Evolutionary conservation across 2,329 filamentous ascomycete species (phyloP).

Genomic region (Tetracladium maxilliforme): DNA sequence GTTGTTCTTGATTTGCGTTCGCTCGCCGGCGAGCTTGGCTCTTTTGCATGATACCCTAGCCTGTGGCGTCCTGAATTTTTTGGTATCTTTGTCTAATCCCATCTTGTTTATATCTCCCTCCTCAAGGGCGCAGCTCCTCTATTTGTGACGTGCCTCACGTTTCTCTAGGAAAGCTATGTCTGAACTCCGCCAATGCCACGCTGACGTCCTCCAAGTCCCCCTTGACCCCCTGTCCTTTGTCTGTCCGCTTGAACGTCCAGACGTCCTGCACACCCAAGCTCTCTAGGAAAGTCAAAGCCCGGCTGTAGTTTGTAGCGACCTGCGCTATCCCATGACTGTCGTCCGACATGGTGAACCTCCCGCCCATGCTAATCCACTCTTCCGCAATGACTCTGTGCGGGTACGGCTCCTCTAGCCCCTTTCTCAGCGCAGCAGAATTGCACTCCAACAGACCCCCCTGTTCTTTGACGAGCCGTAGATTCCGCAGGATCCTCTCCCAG

Average conservation of each 20-base stretch:
- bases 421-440: slow-evolving; percentile 76
- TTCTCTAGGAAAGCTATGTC: too few relatives aligned
- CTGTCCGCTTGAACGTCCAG: slow-evolving; percentile 25
- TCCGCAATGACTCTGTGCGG: slow-evolving; percentile 63
- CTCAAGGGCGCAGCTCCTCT: too few relatives aligned
- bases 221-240: slow-evolving; percentile 15
- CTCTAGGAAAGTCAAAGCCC: slow-evolving; percentile 56
- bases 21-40: too few relatives aligned
- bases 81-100: too few relatives aligned
- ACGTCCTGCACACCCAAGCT: slow-evolving; percentile 49
- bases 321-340: slow-evolving; percentile 86
- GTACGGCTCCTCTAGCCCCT: slow-evolving; percentile 85
- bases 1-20: too few relatives aligned
- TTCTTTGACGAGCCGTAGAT: slow-evolving; percentile 52
- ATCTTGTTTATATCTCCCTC: too few relatives aligned
- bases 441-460: slow-evolving; percentile 81
- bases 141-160: too few relatives aligned
- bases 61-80: too few relatives aligned
- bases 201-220: slow-evolving; percentile 15
- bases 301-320: slow-evolving; percentile 70
- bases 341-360: slow-evolving; percentile 81
- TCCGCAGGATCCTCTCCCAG: slow-evolving; percentile 62
- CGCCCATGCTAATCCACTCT: slow-evolving; percentile 59
- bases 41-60: too few relatives aligned
- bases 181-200: too few relatives aligned